Evolutionary conservation across 495 filamentous ascomycete species (phyloP).

Genomic region (Aspergillus avenaceus): DNA sequence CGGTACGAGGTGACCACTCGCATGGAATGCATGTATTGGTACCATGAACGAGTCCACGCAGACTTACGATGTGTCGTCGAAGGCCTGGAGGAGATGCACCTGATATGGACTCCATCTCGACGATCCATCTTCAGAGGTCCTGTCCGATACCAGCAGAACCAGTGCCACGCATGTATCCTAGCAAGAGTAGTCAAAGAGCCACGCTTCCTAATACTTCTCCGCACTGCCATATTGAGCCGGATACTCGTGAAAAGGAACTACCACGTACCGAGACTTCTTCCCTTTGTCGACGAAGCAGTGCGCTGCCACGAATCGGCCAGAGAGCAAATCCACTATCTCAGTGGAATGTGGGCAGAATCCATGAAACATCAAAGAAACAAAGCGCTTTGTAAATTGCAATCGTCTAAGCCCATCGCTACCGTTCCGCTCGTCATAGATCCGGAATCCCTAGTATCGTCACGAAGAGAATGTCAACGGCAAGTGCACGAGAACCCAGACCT

Average conservation of each 20-base stretch:
- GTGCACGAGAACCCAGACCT: neutral
- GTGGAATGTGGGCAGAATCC: neutral
- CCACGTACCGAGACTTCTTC: conserved; percentile 18
- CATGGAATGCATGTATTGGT: conserved; percentile 20
- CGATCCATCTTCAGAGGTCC: neutral
- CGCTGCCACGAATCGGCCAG: neutral
- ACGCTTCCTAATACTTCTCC: conserved; percentile 20
- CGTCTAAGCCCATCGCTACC: neutral
- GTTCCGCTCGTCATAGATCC: neutral
- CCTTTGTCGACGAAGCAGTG: conserved; percentile 20
- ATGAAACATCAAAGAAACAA: neutral
- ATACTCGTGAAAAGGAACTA: conserved; percentile 19
- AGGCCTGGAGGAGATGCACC: conserved; percentile 13
- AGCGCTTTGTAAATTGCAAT: neutral
- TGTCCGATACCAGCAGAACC: conserved; percentile 24
- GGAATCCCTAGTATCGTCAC: neutral
- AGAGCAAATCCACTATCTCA: neutral
- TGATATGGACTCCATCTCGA: neutral
- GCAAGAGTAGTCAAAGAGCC: conserved; percentile 26
- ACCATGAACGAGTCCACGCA: conserved; percentile 9
- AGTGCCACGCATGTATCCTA: conserved; percentile 40
- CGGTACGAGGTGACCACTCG: conserved; percentile 26
- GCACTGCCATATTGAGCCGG: conserved; percentile 27
- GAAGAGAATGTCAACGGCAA: neutral
- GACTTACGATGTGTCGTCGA: conserved; percentile 11